These are phyloP conservation scores for Lepidium didymum DNA, from an alignment of 345 rosid genomes.

Conservation along the genomic window DNA sequence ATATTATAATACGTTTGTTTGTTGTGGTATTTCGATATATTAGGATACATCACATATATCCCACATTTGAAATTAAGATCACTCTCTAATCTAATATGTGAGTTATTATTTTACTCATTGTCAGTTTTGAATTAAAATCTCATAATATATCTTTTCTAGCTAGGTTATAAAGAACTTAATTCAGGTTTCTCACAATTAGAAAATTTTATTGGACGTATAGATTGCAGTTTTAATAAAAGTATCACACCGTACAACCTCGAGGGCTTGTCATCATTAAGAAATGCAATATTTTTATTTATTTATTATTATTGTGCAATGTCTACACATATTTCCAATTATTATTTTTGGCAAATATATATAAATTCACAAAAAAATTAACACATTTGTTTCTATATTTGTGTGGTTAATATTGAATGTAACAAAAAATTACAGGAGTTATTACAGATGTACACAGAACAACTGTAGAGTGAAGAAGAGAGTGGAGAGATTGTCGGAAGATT, in stretches of 20 bases:
- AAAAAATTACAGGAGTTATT: slow-evolving; percentile 58
- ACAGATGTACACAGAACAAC: slow-evolving; percentile 77
- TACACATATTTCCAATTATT: slow-evolving; percentile 14
- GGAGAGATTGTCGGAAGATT: slow-evolving; percentile 84
- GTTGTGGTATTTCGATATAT: no score
- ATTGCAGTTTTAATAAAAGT: slow-evolving; percentile 11
- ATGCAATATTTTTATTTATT: not conserved
- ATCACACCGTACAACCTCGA: slow-evolving; percentile 13
- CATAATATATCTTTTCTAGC: no score
- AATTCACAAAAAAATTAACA: not conserved
- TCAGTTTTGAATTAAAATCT: no score
- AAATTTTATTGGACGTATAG: no score
- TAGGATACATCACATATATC: no score
- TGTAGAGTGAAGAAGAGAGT: slow-evolving; percentile 98
- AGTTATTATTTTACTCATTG: no score
- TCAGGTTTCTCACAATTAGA: no score
- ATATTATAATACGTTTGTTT: no score
- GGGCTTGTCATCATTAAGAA: slow-evolving; percentile 3
- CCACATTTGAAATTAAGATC: no score
- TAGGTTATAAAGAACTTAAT: no score
- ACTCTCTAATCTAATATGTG: no score
- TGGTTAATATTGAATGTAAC: not conserved
- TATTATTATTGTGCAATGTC: slow-evolving; percentile 4
- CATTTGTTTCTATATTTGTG: not conserved
- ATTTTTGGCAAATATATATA: not conserved